Conservation (phyloP, 2,329 filamentous ascomycete species). For the Penicillium rolfsii region DNA sequence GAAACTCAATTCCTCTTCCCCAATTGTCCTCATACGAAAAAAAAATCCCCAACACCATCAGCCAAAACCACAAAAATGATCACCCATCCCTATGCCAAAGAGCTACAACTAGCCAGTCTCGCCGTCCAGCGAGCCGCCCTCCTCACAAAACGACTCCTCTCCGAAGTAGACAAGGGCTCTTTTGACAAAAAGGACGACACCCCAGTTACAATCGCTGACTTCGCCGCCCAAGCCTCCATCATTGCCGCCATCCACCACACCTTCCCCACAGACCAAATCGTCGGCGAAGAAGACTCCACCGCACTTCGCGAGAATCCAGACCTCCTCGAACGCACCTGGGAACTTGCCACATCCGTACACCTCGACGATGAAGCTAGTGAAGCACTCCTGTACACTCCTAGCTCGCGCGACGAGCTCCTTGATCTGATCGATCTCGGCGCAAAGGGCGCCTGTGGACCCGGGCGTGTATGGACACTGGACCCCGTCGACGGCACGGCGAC, state of each 20-base stretch:
- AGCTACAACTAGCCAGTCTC: conserved; percentile 43
- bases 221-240: conserved; percentile 65
- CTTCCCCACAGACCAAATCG: conserved; percentile 61
- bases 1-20: not conserved
- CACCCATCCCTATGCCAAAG: conserved; percentile 37
- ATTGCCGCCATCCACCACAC: conserved; percentile 58
- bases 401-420: conserved; percentile 60
- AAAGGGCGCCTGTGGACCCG: conserved; percentile 44
- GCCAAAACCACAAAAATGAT: conserved; percentile 29
- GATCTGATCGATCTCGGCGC: conserved; percentile 64
- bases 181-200: conserved; percentile 62
- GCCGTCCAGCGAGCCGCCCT: conserved; percentile 60
- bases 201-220: conserved; percentile 67
- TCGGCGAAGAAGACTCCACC: conserved; percentile 64
- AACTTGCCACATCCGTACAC: conserved; percentile 51
- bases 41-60: not conserved
- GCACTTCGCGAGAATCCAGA: conserved; percentile 54
- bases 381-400: conserved; percentile 44
- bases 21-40: not conserved
- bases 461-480: conserved; percentile 64
- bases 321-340: conserved; percentile 60
- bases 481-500: conserved; percentile 67
- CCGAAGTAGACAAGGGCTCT: conserved; percentile 53
- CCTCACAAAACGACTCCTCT: conserved; percentile 60
- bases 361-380: conserved; percentile 41